Evolutionary conservation across 805 yeast species (phyloP), one percentile per base, ranked within the genome.

Genomic region (Candida ulmi): DNA sequence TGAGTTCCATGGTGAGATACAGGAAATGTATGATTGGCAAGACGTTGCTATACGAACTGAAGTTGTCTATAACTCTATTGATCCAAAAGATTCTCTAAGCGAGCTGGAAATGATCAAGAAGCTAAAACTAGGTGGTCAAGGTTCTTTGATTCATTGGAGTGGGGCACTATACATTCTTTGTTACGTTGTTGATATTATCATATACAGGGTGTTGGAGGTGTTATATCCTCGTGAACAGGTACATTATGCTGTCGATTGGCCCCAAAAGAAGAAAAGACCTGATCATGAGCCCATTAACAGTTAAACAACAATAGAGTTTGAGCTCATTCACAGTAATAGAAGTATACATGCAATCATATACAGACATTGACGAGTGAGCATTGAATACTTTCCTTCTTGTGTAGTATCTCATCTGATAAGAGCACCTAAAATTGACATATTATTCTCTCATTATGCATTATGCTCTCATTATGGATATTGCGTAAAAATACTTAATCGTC

Each of bases 11-110:
- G 69, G 74, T 2, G 85, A 84, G 47, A 81, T 93, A 17, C 73
- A 76, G 26, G 60, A 68, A 27, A 87, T 93, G 93, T 93, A 93
- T 60, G 85, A 87, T 52, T 93, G 99, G 99, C 68, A 66, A 40
- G 84, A 90, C 53, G 84, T 93, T 17, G 98, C 99, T 0, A 63
- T 63, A 35, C 66, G 99, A 34, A 93, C 99, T 0, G 95, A 87
- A 51, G 65, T 63, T 15, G 96, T 93, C 4, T 93, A 93, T 61
- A 68, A 78, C 35, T 62, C 74, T 6, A 65, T 70, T 15, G 68
- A 71, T 33, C 55, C 67, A 8, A 46, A 54, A 1, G 61, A 65
- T 15, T 46, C 44, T 21, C 30, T 42, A 30, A 45, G 54, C 1
- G 63, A 86, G 44, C 48, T 81, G 8, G 70, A 68, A 23, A 70